phyloP scores from a whole-genome alignment of 2,329 filamentous ascomycete species.

The Ascochyta rabiei region DNA sequence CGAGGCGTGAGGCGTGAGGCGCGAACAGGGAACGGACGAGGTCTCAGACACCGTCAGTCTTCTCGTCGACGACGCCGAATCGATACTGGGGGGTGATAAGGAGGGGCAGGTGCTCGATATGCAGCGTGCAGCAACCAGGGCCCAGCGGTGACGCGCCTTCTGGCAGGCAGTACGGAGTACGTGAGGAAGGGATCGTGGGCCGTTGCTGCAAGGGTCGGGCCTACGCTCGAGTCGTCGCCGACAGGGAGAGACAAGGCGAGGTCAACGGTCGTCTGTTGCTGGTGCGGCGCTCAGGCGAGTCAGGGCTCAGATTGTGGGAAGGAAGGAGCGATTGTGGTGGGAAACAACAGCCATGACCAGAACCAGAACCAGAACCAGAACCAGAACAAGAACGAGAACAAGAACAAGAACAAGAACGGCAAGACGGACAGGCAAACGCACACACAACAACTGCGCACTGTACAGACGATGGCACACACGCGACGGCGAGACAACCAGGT shows the following conservation, averaged over 20 bases:
- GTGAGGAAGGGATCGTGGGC: slow-evolving; percentile 22
- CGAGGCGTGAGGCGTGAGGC: neutral
- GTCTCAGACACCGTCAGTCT: slow-evolving; percentile 35
- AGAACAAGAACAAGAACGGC: too few relatives aligned
- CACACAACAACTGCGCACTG: neutral
- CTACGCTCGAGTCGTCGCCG: slow-evolving; percentile 19
- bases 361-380: too few relatives aligned
- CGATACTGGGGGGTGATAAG: slow-evolving; percentile 10
- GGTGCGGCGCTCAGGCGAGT: slow-evolving; percentile 31
- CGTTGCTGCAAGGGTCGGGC: slow-evolving; percentile 40
- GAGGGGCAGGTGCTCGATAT: slow-evolving; percentile 16
- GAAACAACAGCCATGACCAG: slow-evolving; percentile 4
- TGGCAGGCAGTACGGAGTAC: slow-evolving; percentile 22
- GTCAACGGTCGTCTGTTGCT: slow-evolving; percentile 34
- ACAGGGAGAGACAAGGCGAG: slow-evolving; percentile 29
- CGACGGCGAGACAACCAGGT: neutral
- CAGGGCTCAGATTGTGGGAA: slow-evolving; percentile 8
- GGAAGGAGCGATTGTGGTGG: slow-evolving; percentile 23
- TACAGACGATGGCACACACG: neutral
- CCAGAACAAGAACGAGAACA: too few relatives aligned
- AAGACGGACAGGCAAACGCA: too few relatives aligned
- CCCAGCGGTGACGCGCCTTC: slow-evolving; percentile 19
- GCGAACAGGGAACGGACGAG: slow-evolving; percentile 5
- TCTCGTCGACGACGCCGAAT: slow-evolving; percentile 24
- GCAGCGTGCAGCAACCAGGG: slow-evolving; percentile 4